A percentile compares a stretch with the other conserved stretches of the same genome.
Evolutionary conservation across 2,329 filamentous ascomycete genomes (phyloP).

Genomic region (Xylariaceae sp.): DNA sequence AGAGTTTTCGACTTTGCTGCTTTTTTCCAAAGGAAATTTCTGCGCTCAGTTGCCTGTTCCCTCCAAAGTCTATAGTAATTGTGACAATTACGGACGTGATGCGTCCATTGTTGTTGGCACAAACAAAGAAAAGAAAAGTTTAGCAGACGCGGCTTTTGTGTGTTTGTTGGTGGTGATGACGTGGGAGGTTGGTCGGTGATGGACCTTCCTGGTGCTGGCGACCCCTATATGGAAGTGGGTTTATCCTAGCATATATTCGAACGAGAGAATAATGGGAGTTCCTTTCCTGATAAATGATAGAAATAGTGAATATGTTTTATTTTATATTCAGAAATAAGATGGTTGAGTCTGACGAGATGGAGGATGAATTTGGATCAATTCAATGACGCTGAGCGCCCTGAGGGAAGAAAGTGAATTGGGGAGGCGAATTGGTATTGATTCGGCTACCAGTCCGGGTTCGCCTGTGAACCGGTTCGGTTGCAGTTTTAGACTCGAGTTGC

Average conservation of each 20-base stretch:
- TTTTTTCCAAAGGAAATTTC: not conserved
- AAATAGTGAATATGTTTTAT: not conserved
- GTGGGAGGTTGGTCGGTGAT: not conserved
- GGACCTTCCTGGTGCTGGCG: not conserved
- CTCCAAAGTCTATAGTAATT: not conserved
- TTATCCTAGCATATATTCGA: not conserved
- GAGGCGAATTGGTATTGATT: constrained; percentile 30
- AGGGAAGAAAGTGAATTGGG: constrained; percentile 34
- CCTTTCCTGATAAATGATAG: not conserved
- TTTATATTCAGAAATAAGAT: not conserved
- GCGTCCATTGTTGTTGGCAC: not conserved
- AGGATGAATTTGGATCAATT: not conserved
- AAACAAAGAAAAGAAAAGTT: constrained; percentile 3
- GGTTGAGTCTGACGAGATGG: not conserved
- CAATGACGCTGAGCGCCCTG: constrained; percentile 17
- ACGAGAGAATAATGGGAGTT: not conserved
- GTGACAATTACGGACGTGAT: not conserved
- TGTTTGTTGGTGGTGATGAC: not conserved
- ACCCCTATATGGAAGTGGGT: too few relatives aligned
- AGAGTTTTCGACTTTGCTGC: not conserved
- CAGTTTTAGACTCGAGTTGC: constrained; percentile 14
- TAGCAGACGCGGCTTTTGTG: not conserved
- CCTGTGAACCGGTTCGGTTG: constrained; percentile 27
- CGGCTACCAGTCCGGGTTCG: constrained; percentile 34
- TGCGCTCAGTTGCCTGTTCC: constrained; percentile 1